Percentiles rank a stretch among this genome's conserved stretches.
Conservation (phyloP, 2,329 filamentous ascomycete species). For the Plectosphaerella plurivora region DNA sequence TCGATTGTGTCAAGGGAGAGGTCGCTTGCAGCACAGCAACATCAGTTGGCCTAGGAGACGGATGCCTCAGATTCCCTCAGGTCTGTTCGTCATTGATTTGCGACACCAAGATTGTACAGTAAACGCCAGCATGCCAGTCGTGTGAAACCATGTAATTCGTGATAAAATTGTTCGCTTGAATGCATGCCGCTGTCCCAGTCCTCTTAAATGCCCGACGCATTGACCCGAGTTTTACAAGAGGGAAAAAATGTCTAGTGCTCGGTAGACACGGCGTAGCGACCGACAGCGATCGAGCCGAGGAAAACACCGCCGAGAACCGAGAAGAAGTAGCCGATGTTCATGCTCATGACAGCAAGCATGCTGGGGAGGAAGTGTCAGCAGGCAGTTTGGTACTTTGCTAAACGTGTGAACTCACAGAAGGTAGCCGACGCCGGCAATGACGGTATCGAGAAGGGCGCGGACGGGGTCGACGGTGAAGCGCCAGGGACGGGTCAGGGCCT, state of each 20-base stretch:
- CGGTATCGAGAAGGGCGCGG: conserved; percentile 64
- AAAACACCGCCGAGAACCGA: conserved; percentile 78
- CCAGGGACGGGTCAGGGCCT: conserved; percentile 61
- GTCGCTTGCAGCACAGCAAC: no score
- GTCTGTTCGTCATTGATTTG: neutral
- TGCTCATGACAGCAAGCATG: conserved; percentile 89
- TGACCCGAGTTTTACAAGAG: neutral
- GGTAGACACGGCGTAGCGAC: conserved; percentile 55
- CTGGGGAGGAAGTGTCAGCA: conserved; percentile 35
- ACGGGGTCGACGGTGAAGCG: conserved; percentile 75
- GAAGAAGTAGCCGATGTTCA: conserved; percentile 81
- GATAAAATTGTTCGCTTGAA: neutral
- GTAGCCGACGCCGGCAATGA: conserved; percentile 75
- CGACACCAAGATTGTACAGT: neutral
- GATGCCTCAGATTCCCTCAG: neutral
- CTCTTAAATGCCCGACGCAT: neutral
- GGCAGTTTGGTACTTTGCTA: neutral
- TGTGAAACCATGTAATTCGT: neutral
- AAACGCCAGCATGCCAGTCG: neutral
- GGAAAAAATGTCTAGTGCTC: conserved; percentile 36
- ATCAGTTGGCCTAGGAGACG: neutral
- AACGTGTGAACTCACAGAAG: conserved; percentile 63
- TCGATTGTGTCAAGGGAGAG: no score
- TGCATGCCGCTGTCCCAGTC: neutral
- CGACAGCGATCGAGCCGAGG: conserved; percentile 77